Percentiles rank a stretch among this genome's conserved stretches.
These are phyloP conservation scores for Symbiotaphrina buchneri DNA, from an alignment of 495 filamentous ascomycete species.

Conservation along the genomic window DNA sequence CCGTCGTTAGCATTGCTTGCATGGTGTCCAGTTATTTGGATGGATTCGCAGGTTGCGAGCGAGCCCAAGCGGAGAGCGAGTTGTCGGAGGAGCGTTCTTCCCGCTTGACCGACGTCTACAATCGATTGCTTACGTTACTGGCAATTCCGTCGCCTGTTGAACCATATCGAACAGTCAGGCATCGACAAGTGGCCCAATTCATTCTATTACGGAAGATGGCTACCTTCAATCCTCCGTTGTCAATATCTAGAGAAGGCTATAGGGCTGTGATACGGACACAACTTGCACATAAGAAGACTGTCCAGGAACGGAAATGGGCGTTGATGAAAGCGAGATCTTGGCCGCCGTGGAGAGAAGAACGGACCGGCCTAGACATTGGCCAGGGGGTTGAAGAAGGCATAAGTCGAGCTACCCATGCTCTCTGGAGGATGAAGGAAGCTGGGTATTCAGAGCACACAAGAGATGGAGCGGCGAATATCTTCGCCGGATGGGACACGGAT, in stretches of 20 bases:
- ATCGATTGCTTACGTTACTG: constrained; percentile 29
- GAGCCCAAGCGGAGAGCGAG: not conserved
- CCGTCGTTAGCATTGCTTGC: constrained; percentile 21
- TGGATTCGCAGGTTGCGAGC: not conserved
- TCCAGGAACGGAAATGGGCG: constrained; percentile 31
- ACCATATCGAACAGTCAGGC: constrained; percentile 23
- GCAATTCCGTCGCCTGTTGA: constrained; percentile 22
- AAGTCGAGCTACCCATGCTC: constrained; percentile 31
- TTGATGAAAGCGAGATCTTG: constrained; percentile 35
- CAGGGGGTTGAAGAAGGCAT: constrained; percentile 37
- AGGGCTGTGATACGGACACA: constrained; percentile 34
- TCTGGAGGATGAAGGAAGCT: constrained; percentile 37
- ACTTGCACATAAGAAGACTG: constrained; percentile 38
- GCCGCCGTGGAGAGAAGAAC: constrained; percentile 52
- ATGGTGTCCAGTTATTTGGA: constrained; percentile 10
- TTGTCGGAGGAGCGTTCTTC: not conserved
- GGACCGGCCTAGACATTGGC: constrained; percentile 43
- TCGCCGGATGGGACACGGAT: constrained; percentile 48
- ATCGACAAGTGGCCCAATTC: constrained; percentile 40
- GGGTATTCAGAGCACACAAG: constrained; percentile 30
- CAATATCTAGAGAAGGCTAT: constrained; percentile 37
- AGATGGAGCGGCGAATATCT: constrained; percentile 31
- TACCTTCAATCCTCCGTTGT: constrained; percentile 25
- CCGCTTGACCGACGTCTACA: constrained; percentile 16
- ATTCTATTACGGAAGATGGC: constrained; percentile 38